phyloP scores from a whole-genome alignment of 495 filamentous ascomycete species.

The Xylaria bambusicola region DNA sequence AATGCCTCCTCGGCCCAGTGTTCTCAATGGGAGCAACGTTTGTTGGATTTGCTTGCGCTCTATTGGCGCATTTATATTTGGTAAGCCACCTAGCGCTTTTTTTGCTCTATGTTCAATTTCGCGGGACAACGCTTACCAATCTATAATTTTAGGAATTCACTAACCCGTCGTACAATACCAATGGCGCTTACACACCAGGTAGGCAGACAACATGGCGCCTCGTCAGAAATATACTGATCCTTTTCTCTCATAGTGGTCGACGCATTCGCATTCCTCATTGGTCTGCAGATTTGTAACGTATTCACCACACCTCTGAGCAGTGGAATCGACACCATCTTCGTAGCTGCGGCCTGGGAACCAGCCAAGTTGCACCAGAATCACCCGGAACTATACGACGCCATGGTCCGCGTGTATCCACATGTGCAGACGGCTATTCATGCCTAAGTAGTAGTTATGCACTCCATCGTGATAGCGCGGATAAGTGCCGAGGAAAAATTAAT shows the following conservation, averaged over 20 bases:
- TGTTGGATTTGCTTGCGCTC: slow-evolving; percentile 76
- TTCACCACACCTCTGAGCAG: slow-evolving; percentile 80
- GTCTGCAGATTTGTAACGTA: slow-evolving; percentile 74
- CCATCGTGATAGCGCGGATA: neutral
- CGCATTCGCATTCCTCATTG: slow-evolving; percentile 61
- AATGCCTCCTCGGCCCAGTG: slow-evolving; percentile 87
- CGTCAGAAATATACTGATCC: slow-evolving; percentile 6
- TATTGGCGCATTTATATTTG: slow-evolving; percentile 84
- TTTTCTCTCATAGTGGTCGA: slow-evolving; percentile 30
- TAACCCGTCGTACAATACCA: slow-evolving; percentile 71
- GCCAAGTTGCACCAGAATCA: slow-evolving; percentile 82
- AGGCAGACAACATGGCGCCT: neutral
- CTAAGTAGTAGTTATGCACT: slow-evolving; percentile 6
- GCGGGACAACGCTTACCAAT: neutral
- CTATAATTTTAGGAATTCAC: slow-evolving; percentile 49
- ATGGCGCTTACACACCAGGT: slow-evolving; percentile 55
- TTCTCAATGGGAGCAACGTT: slow-evolving; percentile 85
- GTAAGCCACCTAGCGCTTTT: slow-evolving; percentile 43
- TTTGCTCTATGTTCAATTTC: neutral
- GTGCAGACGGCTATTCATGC: slow-evolving; percentile 62
- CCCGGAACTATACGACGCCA: slow-evolving; percentile 72
- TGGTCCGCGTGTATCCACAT: slow-evolving; percentile 79
- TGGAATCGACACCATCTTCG: slow-evolving; percentile 80
- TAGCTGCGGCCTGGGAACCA: slow-evolving; percentile 86
- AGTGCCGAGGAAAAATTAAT: neutral